These are phyloP conservation scores for Microbotryomycetes sp. DNA, from an alignment of 1,284 basidiomycete genomes.

Conservation along the genomic window DNA sequence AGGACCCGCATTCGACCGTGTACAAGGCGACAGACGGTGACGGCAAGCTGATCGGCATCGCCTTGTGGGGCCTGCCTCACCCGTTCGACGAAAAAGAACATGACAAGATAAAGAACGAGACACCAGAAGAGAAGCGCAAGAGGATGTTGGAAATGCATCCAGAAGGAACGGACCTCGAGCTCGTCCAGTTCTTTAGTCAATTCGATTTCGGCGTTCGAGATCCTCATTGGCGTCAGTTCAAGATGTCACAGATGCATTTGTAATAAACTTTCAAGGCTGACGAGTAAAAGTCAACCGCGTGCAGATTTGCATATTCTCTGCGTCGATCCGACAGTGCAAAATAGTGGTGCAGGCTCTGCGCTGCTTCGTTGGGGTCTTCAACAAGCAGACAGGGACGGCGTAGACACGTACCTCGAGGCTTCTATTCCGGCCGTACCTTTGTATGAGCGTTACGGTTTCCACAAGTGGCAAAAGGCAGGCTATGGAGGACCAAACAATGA, in stretches of 20 bases:
- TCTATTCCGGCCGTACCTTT: background rate
- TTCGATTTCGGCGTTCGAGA: background rate
- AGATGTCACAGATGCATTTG: no score
- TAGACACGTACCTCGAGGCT: background rate
- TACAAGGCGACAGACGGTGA: conserved; percentile 1
- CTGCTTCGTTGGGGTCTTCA: background rate
- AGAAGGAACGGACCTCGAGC: background rate
- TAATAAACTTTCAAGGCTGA: background rate
- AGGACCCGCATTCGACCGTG: background rate
- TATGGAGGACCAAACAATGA: background rate
- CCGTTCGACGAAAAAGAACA: background rate
- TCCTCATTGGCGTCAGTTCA: background rate
- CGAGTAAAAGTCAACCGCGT: no score
- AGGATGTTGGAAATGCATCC: background rate
- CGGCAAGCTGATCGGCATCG: background rate
- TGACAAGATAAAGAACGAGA: background rate
- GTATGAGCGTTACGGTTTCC: background rate
- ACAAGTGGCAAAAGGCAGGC: background rate
- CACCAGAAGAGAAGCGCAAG: background rate
- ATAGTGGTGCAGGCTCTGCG: background rate
- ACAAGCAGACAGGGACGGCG: background rate
- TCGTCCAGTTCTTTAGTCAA: background rate
- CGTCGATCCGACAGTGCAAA: background rate
- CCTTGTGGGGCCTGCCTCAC: background rate
- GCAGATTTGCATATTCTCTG: background rate